Evolutionary conservation across 371 early-diverging fungal genomes (phyloP).

Genomic region (Umbelopsis sp.): DNA sequence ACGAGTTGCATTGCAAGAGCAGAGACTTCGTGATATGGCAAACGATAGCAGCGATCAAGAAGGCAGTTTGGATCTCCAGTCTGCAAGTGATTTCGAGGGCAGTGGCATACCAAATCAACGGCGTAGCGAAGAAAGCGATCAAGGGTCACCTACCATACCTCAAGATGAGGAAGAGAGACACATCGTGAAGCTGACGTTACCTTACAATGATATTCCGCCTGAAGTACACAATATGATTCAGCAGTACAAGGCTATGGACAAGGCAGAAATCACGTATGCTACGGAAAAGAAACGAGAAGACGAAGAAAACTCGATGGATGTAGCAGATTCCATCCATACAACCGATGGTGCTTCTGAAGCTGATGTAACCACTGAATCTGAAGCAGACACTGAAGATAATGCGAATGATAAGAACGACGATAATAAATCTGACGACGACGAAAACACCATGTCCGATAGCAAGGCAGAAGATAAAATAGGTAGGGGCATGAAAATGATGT

Average conservation of each 20-base stretch:
- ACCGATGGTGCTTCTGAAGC: background rate
- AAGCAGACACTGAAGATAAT: constrained; percentile 14
- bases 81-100: background rate
- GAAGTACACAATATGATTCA: constrained; percentile 27
- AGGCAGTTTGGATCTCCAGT: background rate
- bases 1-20: constrained; percentile 10
- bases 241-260: constrained; percentile 29
- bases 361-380: background rate
- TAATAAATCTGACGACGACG: constrained; percentile 27
- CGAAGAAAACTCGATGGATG: constrained; percentile 17
- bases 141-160: background rate
- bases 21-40: constrained; percentile 3
- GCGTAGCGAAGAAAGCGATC: background rate
- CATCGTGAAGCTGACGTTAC: background rate
- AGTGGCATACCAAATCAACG: background rate
- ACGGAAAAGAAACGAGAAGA: constrained; percentile 23
- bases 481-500: background rate
- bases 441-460: constrained; percentile 28
- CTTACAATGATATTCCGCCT: background rate
- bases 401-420: constrained; percentile 19
- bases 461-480: constrained; percentile 17
- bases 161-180: background rate
- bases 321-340: background rate
- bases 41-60: constrained; percentile 3
- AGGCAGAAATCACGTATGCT: constrained; percentile 22